Base-by-base conservation (phyloP, 2,329 filamentous ascomycete genomes). In the Pseudogymnoascus sp. region DNA sequence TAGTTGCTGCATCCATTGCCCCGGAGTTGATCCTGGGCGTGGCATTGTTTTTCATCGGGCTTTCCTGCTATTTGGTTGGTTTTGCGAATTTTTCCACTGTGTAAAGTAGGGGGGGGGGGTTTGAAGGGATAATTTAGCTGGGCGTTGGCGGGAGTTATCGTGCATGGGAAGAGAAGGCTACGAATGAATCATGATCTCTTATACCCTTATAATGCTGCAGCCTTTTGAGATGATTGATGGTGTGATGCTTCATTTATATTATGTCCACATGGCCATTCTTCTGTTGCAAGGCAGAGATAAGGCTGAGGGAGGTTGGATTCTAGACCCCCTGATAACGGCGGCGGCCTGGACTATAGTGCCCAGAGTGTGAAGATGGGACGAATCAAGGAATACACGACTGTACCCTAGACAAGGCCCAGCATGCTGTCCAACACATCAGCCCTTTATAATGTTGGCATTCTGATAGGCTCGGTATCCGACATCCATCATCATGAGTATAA, bases 41-140 rank as follows among this genome's bases (percentile, higher is more conserved):
- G 45, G 45, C 45, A 51, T 51, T 45, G n/a, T 7, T 51, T 51
- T 51, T 51, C 45, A 3, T 51, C 21, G 45, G 45, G 45, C 21
- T 51, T 25, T 48, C 8, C 21, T 25, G 45, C 25, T n/a, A 51
- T 51, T 51, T 39, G 57, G 28, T 60, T 34, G 57, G 25, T 34
- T 60, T 60, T 60, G 25, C 57, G 57, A 60, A 60, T 7, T 60
- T 36, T 39, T 36, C 25, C 57, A 21, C 16, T 34, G 57, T 60
- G 54, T 39, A 39, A 39, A 39, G 36, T 34, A 39, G 57, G 57
- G 34, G 16, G 54, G 34, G 4, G 54, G 54, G 14, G 28, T 51
- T 51, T 51, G 45, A 51, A 51, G 45, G 39, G 45, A 51, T 51
- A 51, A 51, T 51, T 51, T 51, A 51, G 45, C 45, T 51, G 45